Conservation (phyloP, 163 green algal species). For the Coccomyxa subellipsoidea region DNA sequence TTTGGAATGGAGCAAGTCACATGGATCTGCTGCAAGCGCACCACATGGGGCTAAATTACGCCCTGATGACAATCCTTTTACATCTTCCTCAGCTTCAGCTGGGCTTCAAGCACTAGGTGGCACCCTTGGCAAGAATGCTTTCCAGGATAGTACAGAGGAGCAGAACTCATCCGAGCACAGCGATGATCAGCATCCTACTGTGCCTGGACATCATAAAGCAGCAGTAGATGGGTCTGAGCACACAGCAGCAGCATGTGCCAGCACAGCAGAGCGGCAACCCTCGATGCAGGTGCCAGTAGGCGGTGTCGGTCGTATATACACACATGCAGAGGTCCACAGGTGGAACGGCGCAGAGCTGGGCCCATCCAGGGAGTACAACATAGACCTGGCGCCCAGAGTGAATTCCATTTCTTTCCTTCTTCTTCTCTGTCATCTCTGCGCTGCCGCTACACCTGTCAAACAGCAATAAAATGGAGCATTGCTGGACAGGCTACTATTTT, state of each 20-base stretch:
- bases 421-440: no score
- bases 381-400: constrained; percentile 55
- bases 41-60: not conserved
- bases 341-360: constrained; percentile 18
- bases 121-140: no score
- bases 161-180: no score
- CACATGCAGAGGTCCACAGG: constrained; percentile 14
- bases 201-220: no score
- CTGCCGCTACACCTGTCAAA: no score
- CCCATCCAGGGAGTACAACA: constrained; percentile 28
- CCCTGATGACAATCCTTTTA: not conserved
- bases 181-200: no score
- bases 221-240: no score
- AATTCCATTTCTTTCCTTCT: not conserved
- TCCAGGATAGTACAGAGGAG: no score
- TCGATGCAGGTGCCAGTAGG: not conserved
- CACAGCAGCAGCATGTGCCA: not conserved
- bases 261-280: not conserved
- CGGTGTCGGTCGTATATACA: constrained; percentile 12
- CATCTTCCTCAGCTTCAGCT: not conserved
- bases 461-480: not conserved
- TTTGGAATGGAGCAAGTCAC: not conserved
- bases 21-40: not conserved
- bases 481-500: no score
- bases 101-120: no score